Evolutionary conservation across 2,329 filamentous ascomycete species (phyloP), one percentile per base, ranked within the genome.

Genomic region (Macroventuria anomochaeta): DNA sequence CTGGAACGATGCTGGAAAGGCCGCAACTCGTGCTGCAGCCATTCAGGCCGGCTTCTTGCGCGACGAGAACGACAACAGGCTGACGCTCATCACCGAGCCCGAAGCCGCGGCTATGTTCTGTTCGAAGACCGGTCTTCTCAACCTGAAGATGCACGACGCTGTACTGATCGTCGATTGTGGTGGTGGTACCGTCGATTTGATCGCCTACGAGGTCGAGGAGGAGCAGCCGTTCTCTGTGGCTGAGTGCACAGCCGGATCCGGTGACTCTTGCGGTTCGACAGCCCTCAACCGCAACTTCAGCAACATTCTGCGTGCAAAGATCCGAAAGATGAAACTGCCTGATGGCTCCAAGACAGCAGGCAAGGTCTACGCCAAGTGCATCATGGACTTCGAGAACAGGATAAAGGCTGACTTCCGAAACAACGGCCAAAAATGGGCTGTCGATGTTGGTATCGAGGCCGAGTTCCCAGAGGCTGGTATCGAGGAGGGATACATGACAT

Each of bases 341-440:
- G 93, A 97, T 71, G 93, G 93, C 39, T 97, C 93, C 65, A 96
- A 93, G 79, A 97, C 92, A 2, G 93, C 95, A n/a, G 93, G 93
- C 36, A 92, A 93, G 76, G 95, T 99, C 48, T 97, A 97, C 76
- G 93, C 93, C 64, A 97, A 97, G 80, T 97, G 93, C 76, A 97
- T 99, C 77, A 97, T 97, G 93, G 95, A 99, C 78, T 99, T 99
- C 70, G 95, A 99, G 81, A 97, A 97, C 84, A 84, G 95, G 75
- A 97, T 99, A 84, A 99, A 99, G 83, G 95, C 95, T 42, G 95
- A 97, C 76, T 99, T 99, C 88, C 87, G 95, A 62, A 97, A 97
- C 81, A 97, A 97, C 76, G 93, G 93, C 42, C 93, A 97, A 77
- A 97, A 97, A 77, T 97, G 95, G 95, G 95, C 95, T 37, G 93